A percentile compares a stretch with the other conserved stretches of the same genome.
phyloP scores from a whole-genome alignment of 768 basidiomycete genomes.

The Gymnopilus dilepis region DNA sequence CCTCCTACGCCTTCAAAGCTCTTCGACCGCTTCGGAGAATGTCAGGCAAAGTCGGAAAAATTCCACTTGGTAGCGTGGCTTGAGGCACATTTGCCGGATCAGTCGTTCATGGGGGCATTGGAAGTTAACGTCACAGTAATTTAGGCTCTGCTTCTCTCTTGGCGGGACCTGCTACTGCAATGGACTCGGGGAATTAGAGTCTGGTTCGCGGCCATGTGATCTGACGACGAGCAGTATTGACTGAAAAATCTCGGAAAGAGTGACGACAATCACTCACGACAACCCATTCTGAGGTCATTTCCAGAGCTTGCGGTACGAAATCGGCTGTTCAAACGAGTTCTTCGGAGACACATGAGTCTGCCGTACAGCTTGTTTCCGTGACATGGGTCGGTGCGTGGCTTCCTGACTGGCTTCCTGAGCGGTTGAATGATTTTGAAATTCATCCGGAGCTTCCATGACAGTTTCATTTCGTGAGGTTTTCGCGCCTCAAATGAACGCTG shows the following conservation, averaged over 20 bases:
- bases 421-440: too few relatives aligned
- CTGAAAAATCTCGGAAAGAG: constrained; percentile 9
- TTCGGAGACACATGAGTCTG: not conserved
- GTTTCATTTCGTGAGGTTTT: too few relatives aligned
- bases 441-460: too few relatives aligned
- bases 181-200: constrained; percentile 7
- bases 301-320: not conserved
- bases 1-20: too few relatives aligned
- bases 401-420: too few relatives aligned
- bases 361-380: not conserved
- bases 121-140: not conserved
- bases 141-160: not conserved
- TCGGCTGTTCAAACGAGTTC: not conserved
- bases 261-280: not conserved
- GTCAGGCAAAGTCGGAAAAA: constrained; percentile 7
- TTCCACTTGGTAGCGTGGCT: not conserved
- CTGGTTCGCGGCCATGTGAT: not conserved
- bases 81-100: not conserved
- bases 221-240: not conserved
- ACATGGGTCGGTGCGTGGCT: too few relatives aligned
- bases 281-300: not conserved
- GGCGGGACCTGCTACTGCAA: not conserved
- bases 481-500: too few relatives aligned
- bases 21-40: constrained; percentile 6
- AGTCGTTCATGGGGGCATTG: not conserved